Conservation (phyloP, 106 monocot species). For the Gastrodia elata region DNA sequence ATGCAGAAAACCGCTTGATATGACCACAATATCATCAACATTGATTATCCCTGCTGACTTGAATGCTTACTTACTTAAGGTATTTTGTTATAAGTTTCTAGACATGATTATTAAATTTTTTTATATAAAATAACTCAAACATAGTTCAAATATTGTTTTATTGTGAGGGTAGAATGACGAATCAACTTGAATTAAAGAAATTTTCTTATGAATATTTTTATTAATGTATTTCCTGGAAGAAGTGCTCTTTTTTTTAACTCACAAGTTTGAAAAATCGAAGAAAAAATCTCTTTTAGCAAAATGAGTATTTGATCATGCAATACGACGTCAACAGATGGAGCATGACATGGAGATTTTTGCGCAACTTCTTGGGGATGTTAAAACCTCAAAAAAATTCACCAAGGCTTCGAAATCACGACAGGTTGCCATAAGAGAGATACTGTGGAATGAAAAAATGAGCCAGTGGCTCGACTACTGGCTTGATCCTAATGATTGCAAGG, state of each 20-base stretch:
- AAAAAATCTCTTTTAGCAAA: too few species aligned
- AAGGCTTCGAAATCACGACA: slow-evolving; percentile 30
- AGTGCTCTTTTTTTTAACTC: too few species aligned
- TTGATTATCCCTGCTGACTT: slow-evolving; percentile 84
- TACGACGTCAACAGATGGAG: slow-evolving; percentile 40
- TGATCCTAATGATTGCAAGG: slow-evolving; percentile 8
- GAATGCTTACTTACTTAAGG: slow-evolving; percentile 79
- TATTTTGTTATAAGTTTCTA: slow-evolving; percentile 1
- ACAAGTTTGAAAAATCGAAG: background rate
- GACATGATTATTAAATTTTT: background rate
- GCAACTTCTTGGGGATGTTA: slow-evolving; percentile 24
- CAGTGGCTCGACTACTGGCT: slow-evolving; percentile 83
- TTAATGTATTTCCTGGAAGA: background rate
- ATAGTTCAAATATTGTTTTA: too few species aligned
- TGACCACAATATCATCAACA: slow-evolving; percentile 67
- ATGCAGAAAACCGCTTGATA: slow-evolving; percentile 67
- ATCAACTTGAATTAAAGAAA: background rate
- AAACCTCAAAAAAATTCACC: slow-evolving; percentile 25
- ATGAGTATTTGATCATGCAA: background rate
- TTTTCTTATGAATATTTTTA: background rate
- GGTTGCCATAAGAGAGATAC: slow-evolving; percentile 29
- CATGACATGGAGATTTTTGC: slow-evolving; percentile 50
- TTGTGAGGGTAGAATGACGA: background rate
- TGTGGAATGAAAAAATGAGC: slow-evolving; percentile 54
- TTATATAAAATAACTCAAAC: background rate